A percentile compares a stretch with the other conserved stretches of the same genome.
Evolutionary conservation across 345 rosid species (phyloP).

Genomic region (Anacardium occidentale): DNA sequence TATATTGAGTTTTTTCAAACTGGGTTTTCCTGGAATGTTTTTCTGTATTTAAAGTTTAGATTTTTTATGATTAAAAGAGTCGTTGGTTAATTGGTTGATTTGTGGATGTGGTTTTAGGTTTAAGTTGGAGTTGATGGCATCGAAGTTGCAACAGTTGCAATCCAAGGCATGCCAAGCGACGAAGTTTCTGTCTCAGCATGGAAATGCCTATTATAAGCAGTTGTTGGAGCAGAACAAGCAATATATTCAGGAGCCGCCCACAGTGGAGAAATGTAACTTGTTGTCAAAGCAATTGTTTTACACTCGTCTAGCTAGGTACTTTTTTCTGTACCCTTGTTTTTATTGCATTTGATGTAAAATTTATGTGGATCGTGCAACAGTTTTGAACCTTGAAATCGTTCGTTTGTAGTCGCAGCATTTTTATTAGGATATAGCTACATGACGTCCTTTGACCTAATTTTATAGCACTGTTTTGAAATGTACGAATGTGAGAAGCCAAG

Average conservation of each 20-base stretch:
- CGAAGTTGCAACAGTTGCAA: slow-evolving; percentile 60
- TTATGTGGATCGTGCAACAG: neutral
- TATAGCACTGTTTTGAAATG: neutral
- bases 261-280: slow-evolving; percentile 67
- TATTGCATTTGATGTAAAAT: neutral
- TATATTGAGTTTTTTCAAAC: neutral
- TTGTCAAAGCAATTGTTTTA: slow-evolving; percentile 75
- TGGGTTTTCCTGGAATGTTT: neutral
- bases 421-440: too few relatives aligned
- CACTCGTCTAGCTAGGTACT: slow-evolving; percentile 87
- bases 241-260: slow-evolving; percentile 79
- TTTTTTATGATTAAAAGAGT: neutral
- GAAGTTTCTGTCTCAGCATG: slow-evolving; percentile 61
- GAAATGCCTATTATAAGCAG: slow-evolving; percentile 70
- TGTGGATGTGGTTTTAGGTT: slow-evolving; percentile 20
- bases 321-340: slow-evolving; percentile 3
- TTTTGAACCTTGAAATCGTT: neutral
- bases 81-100: neutral
- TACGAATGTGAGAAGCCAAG: neutral
- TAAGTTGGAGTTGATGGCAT: slow-evolving; percentile 48
- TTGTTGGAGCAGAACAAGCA: slow-evolving; percentile 75
- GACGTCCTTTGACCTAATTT: neutral
- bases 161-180: slow-evolving; percentile 78
- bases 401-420: neutral
- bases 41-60: too few relatives aligned